phyloP scores from a whole-genome alignment of 441 rosid species.

The Bruguiera hainesii region DNA sequence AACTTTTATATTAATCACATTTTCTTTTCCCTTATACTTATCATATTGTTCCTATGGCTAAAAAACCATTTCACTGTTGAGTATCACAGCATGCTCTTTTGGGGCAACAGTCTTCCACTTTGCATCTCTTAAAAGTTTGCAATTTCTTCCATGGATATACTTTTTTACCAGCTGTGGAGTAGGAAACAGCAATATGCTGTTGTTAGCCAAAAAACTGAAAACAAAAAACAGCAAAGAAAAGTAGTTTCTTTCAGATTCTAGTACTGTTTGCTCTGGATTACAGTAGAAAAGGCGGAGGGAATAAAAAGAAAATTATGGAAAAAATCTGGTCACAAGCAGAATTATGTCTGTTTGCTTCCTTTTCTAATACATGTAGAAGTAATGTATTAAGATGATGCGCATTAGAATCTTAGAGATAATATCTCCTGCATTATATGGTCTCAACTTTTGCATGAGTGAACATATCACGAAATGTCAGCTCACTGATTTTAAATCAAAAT shows the following conservation, averaged over 20 bases:
- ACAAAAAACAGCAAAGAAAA: no score
- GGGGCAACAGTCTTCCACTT: no score
- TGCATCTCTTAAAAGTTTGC: no score
- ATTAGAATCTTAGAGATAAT: no score
- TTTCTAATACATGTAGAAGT: no score
- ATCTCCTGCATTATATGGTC: no score
- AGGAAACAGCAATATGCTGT: no score
- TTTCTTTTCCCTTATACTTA: not conserved
- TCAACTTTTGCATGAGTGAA: not conserved
- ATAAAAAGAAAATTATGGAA: not conserved
- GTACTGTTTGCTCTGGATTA: not conserved
- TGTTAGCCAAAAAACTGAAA: no score
- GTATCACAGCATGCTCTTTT: not conserved
- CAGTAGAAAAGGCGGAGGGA: not conserved
- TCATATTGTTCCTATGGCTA: not conserved
- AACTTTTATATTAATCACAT: not conserved
- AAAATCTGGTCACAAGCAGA: not conserved
- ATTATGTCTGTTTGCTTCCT: not conserved
- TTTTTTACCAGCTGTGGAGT: not conserved
- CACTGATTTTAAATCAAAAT: conserved; percentile 19
- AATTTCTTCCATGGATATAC: not conserved
- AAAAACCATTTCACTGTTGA: not conserved
- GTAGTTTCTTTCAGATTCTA: no score
- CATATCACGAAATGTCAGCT: conserved; percentile 2
- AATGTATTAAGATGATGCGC: no score